Base-by-base conservation (phyloP, 139 green algal genomes). In the Coccomyxa sp. region DNA sequence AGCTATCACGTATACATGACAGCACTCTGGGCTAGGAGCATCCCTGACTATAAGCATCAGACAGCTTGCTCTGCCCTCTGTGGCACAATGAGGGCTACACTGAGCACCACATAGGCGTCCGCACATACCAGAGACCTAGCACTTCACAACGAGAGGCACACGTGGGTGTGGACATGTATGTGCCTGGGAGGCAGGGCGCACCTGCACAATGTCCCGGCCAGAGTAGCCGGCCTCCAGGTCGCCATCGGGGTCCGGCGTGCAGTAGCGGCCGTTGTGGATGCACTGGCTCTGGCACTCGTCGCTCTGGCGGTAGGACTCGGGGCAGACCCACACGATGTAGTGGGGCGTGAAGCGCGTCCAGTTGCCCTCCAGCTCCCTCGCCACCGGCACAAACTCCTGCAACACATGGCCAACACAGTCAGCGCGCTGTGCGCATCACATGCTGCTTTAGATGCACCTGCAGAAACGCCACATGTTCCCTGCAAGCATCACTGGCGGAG, bases 241-340 rank as follows among this genome's bases (percentile, higher is more conserved):
- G 27, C 88, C 88, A 36, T 95, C 91, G 31, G 92, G 91, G 81
- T 98, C 93, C 29, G 93, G 92, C 14, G 75, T 80, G 81, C 95
- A 98, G 90, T 98, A 98, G 8, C 88, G 76, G 3, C 91, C 92
- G 8, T 90, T 72, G 29, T 83, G 79, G 70, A 98, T 95, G 90
- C 95, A 98, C 85, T 98, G 89, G 39, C 39, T 86, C 70, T 85
- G 75, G 84, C 92, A 97, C 83, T 95, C 91, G 7, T 82, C 58
- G 29, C 39, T 84, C 44, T 89, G 73, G 7, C 80, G 68, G 82
- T 91, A 91, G 24, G 70, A 50, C 5, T 54, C 27, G 6, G 90
- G 88, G 86, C 92, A 97, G 50, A 92, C 82, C 90, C 90, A 96
- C 14, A 96, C 87, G 34, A 98, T 89, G 90, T 96, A 98, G 85